Percentiles rank a stretch among this genome's conserved stretches.
Conservation (phyloP, 345 rosid species). For the Euclidium syriacum region DNA sequence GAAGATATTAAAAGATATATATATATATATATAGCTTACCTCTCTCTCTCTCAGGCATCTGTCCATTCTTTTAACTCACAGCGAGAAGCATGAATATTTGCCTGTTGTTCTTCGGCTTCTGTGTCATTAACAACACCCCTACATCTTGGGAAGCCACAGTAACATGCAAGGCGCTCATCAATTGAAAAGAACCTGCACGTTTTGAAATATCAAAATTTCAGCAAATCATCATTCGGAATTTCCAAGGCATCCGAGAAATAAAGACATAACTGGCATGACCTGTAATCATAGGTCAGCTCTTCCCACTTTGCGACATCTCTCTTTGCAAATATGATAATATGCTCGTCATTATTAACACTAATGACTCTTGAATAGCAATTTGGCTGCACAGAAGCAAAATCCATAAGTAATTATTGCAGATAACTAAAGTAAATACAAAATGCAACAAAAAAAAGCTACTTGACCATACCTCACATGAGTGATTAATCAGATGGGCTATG, state of each 20-base stretch:
- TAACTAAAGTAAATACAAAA: background rate
- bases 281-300: slow-evolving; percentile 93
- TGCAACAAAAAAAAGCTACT: background rate
- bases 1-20: background rate
- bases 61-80: slow-evolving; percentile 74
- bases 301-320: slow-evolving; percentile 94
- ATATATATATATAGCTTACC: background rate
- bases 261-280: slow-evolving; percentile 48
- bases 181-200: slow-evolving; percentile 79
- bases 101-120: slow-evolving; percentile 78
- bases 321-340: slow-evolving; percentile 90
- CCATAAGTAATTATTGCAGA: slow-evolving; percentile 4
- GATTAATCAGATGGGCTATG: slow-evolving; percentile 96
- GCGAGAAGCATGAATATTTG: slow-evolving; percentile 58
- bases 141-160: slow-evolving; percentile 87
- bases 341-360: slow-evolving; percentile 77
- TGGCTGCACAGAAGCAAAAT: slow-evolving; percentile 62
- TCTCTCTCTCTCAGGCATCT: slow-evolving; percentile 43
- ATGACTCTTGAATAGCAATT: slow-evolving; percentile 95
- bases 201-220: slow-evolving; percentile 15
- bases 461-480: slow-evolving; percentile 80
- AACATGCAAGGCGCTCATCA: slow-evolving; percentile 84
- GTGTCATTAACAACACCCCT: slow-evolving; percentile 93
- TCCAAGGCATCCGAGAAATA: background rate
- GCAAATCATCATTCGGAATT: slow-evolving; percentile 3